phyloP scores from a whole-genome alignment of 306 rosid genomes.

The Citrullus colocynthis region DNA sequence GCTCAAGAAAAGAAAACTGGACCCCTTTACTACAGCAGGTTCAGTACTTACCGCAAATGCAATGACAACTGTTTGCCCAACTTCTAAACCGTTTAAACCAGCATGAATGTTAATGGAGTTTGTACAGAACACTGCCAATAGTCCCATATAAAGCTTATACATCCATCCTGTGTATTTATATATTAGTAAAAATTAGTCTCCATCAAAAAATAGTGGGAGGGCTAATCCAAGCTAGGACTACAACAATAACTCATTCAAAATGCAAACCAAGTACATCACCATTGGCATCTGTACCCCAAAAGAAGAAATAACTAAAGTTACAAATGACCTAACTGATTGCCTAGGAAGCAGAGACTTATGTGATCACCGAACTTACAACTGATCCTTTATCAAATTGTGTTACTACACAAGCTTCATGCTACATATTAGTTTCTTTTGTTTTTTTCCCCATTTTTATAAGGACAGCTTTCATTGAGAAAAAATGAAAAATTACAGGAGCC shows the following conservation, averaged over 20 bases:
- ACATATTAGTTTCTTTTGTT: neutral
- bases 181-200: neutral
- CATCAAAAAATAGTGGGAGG: neutral
- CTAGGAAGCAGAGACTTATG: neutral
- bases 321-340: neutral
- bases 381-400: neutral
- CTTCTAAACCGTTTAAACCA: conserved; percentile 83
- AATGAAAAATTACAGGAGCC: too few species aligned
- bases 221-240: neutral
- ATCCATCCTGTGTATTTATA: conserved; percentile 48
- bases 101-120: conserved; percentile 94
- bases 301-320: neutral
- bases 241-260: neutral
- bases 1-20: conserved; percentile 9
- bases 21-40: conserved; percentile 6
- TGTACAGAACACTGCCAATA: conserved; percentile 92
- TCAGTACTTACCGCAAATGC: conserved; percentile 58
- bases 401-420: neutral
- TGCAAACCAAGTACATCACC: neutral
- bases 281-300: neutral
- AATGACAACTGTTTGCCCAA: conserved; percentile 82
- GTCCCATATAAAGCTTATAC: conserved; percentile 88
- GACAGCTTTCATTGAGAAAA: too few species aligned
- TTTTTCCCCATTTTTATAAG: too few species aligned
- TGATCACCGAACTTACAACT: neutral